Evolutionary conservation across 768 basidiomycete species (phyloP), one percentile per base, ranked within the genome.

Genomic region (Psilocybe subaeruginosa): DNA sequence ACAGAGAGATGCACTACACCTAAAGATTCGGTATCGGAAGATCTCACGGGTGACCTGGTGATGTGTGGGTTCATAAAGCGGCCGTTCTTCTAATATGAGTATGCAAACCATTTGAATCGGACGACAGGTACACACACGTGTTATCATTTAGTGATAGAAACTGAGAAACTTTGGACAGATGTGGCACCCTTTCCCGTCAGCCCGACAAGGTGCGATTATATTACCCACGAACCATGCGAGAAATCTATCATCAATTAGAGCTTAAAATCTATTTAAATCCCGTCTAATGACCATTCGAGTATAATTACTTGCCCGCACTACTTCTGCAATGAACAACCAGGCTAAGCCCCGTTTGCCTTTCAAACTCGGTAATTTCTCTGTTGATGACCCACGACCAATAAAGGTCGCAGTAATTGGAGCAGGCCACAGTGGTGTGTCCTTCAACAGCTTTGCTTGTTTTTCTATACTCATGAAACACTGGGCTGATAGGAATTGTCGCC

Each of bases 321-420:
- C 30, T 35, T 37, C 31, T n/a, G 12, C 56, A 23, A 57, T 54
- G 52, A 43, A 47, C 33, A 31, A 43, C 14, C 43, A 46, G 29
- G 45, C 17, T n/a, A 51, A 30, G 11, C 47, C 39, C 52, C 60
- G 46, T 71, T 68, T 65, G 59, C 66, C 8, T 62, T 82, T 19
- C 48, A 59, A 56, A 37, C 59, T 62, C 8, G 81, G 80, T 1
- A 68, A 76, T 39, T 84, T 85, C 62, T 72, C 77, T 30, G 77
- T 87, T 56, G 85, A 86, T 66, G 83, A 85, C 49, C 68, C 77
- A 30, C 77, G 84, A 29, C 83, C 80, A 16, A 82, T 87, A 56
- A 83, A 78, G 64, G 83, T 87, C 29, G 78, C 83, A 4, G 73
- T 79, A 29, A 82, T 88, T 35, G 86, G 87, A 35, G 84, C 85